These are phyloP conservation scores for Fraxinus latifolia DNA, from an alignment of 305 asterid genomes.

Conservation along the genomic window DNA sequence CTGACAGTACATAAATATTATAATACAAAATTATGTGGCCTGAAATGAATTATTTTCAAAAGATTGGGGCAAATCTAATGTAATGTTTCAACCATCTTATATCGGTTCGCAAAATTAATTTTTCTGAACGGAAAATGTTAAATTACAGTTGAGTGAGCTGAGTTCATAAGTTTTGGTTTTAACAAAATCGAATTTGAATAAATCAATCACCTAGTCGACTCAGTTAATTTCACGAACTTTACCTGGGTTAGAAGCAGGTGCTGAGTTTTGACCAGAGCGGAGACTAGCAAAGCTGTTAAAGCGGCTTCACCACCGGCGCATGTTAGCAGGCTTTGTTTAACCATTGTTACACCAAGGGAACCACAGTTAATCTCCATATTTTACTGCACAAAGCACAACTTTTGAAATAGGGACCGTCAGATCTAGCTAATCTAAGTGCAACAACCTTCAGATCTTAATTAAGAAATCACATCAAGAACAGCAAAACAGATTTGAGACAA, in stretches of 20 bases:
- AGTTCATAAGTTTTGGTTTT: neutral
- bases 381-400: neutral
- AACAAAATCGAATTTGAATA: neutral
- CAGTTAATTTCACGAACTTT: neutral
- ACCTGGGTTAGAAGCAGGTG: slow-evolving; percentile 40
- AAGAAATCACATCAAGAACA: neutral
- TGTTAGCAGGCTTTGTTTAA: slow-evolving; percentile 33
- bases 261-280: slow-evolving; percentile 43
- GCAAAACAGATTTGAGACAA: neutral
- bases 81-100: neutral
- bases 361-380: slow-evolving; percentile 40
- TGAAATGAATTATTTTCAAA: neutral
- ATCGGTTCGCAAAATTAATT: neutral
- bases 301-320: slow-evolving; percentile 46
- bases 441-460: neutral
- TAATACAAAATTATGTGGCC: neutral
- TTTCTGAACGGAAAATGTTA: neutral
- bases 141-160: neutral
- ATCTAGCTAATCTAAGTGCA: neutral
- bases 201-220: neutral
- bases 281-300: slow-evolving; percentile 30
- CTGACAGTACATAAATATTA: neutral
- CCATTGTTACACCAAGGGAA: slow-evolving; percentile 31
- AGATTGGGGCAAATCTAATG: neutral
- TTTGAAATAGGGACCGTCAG: slow-evolving; percentile 6